These are phyloP conservation scores for Candida schatavii DNA, from an alignment of 805 yeast genomes.

Conservation along the genomic window DNA sequence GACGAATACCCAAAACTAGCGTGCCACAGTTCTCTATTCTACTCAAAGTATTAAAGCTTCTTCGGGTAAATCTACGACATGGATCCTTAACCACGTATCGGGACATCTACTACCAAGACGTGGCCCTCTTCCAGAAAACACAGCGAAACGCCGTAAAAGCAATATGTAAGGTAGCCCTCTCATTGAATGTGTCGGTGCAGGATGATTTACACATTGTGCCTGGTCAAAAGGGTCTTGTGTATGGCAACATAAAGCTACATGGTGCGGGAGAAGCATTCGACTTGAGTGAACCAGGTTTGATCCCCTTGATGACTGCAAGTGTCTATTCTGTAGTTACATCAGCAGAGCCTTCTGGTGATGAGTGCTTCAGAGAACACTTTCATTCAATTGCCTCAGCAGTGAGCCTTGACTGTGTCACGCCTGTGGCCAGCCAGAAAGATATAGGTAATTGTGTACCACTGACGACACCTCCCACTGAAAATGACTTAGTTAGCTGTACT, in stretches of 20 bases:
- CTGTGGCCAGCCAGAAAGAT: not conserved
- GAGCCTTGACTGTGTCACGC: no score
- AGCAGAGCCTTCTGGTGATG: no score
- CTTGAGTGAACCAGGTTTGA: not conserved
- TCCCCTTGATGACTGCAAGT: conserved; percentile 3
- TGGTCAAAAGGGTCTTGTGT: conserved; percentile 56
- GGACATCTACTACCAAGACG: conserved; percentile 60
- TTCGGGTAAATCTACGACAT: conserved; percentile 1
- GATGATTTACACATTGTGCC: conserved; percentile 44
- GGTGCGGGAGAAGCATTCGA: not conserved
- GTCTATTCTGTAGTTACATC: no score
- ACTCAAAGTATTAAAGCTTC: conserved; percentile 8
- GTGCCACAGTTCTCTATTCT: conserved; percentile 7
- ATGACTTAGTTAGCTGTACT: no score
- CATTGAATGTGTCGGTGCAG: conserved; percentile 37
- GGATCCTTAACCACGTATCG: conserved; percentile 40
- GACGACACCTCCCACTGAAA: no score
- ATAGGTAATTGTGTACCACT: no score
- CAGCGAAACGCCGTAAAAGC: conserved; percentile 43
- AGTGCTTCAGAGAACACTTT: no score
- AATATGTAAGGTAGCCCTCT: conserved; percentile 34
- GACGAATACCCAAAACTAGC: not conserved
- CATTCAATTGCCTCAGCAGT: no score
- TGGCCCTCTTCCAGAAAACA: conserved; percentile 39
- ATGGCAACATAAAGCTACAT: conserved; percentile 25